Conservation (phyloP, 2,329 filamentous ascomycete species). For the Passalora sequoiae region DNA sequence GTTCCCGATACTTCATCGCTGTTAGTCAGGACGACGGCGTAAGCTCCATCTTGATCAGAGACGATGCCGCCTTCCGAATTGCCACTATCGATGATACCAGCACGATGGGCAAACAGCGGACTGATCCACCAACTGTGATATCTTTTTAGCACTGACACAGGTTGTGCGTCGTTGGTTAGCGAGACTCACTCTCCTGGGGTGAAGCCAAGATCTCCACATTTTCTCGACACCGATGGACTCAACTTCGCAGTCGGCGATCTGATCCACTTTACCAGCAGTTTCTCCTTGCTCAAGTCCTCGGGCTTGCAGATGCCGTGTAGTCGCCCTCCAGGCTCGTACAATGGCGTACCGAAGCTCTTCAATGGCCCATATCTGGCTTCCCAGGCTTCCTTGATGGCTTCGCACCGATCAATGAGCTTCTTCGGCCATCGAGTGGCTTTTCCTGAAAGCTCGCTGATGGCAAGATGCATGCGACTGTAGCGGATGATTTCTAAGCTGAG, state of each 20-base stretch:
- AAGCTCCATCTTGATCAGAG: constrained; percentile 40
- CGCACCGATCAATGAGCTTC: constrained; percentile 42
- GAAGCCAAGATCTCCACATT: constrained; percentile 42
- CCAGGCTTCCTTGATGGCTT: constrained; percentile 40
- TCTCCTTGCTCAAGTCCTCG: constrained; percentile 37
- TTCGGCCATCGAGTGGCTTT: constrained; percentile 46
- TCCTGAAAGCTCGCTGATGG: constrained; percentile 40
- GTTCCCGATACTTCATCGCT: constrained; percentile 36
- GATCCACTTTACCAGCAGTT: constrained; percentile 31
- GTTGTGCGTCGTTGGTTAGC: background rate
- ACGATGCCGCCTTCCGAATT: constrained; percentile 41
- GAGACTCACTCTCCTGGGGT: constrained; percentile 42
- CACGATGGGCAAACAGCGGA: constrained; percentile 43
- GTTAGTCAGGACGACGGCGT: constrained; percentile 42
- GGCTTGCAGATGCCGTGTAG: constrained; percentile 39
- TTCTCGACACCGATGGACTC: constrained; percentile 33
- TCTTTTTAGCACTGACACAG: background rate
- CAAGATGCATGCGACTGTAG: constrained; percentile 44
- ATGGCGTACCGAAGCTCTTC: constrained; percentile 34
- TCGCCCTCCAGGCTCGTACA: constrained; percentile 42
- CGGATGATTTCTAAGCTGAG: constrained; percentile 36
- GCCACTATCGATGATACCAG: constrained; percentile 44
- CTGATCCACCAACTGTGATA: constrained; percentile 47
- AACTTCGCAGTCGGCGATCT: constrained; percentile 32
- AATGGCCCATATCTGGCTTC: constrained; percentile 33